Evolutionary conservation across 2,329 filamentous ascomycete genomes (phyloP).

Genomic region (Penicillium hesseltinei): DNA sequence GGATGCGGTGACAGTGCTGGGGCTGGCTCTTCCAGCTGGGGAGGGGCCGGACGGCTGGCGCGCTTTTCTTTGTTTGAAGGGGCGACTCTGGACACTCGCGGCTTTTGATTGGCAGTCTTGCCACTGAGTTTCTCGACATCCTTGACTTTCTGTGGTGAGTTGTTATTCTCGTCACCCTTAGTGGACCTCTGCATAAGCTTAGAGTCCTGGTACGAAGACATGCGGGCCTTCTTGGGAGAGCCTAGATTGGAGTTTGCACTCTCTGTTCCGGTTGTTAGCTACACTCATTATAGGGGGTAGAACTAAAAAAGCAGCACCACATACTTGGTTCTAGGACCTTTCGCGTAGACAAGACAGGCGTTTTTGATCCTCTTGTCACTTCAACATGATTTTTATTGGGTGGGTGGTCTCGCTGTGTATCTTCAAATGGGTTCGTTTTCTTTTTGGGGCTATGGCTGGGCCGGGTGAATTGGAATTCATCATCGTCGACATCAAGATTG

Average conservation of each 20-base stretch:
- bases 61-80: slow-evolving; percentile 16
- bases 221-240: slow-evolving; percentile 31
- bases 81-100: slow-evolving; percentile 9
- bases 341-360: slow-evolving; percentile 21
- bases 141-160: slow-evolving; percentile 18
- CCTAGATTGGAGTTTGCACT: slow-evolving; percentile 49
- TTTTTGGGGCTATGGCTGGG: slow-evolving; percentile 22
- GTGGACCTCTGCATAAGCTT: slow-evolving; percentile 12
- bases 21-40: slow-evolving; percentile 9
- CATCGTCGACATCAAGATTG: slow-evolving; percentile 20
- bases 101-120: slow-evolving; percentile 8
- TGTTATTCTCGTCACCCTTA: slow-evolving; percentile 16
- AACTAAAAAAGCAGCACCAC: slow-evolving; percentile 12
- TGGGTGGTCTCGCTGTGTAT: slow-evolving; percentile 10
- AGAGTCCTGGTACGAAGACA: slow-evolving; percentile 14
- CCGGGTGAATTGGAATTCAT: slow-evolving; percentile 38
- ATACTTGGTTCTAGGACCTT: slow-evolving; percentile 46
- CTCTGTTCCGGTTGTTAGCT: slow-evolving; percentile 38
- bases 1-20: neutral
- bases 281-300: neutral
- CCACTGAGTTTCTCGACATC: slow-evolving; percentile 7
- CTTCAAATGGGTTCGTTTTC: slow-evolving; percentile 5
- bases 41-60: slow-evolving; percentile 5
- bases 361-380: slow-evolving; percentile 16
- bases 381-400: slow-evolving; percentile 18